Base-by-base conservation (phyloP, 1,284 basidiomycete species). In the Rhodotorula sp. region DNA sequence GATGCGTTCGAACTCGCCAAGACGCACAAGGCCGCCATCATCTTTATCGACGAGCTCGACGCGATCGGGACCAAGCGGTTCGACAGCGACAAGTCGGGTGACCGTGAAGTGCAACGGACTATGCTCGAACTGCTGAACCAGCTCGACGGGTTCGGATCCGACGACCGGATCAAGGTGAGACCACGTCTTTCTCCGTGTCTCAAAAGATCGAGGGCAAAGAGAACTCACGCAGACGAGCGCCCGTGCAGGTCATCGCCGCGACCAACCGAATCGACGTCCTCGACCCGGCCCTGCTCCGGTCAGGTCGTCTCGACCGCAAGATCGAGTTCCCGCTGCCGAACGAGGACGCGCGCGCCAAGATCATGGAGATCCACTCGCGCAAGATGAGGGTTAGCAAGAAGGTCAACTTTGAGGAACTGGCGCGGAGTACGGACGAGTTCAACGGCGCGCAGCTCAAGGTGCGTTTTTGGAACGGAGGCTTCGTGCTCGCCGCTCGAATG, bases 31-130 rank as follows among this genome's bases (percentile, higher is more conserved):
- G 95, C 97, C 6, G 95, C 94, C 65, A 99, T 99, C 75, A 93
- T 99, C 52, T 99, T 99, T 82, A 99, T 99, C 80, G 97, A 99
- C 81, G 97, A 99, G 82, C 92, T 99, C 73, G 97, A 99, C 80
- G 97, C 97, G 47, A 88, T 99, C 79, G 97, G 97, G 79, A 99
- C 95, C 6, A 99, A 99, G 83, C 90, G 95, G 86, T 97, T 99
- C 81, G 97, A 99, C 78, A 95, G 93, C 52, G 95, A 95, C 72
- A 97, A 95, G 43, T 93, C 93, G 59, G 97, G 97, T 75, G 95
- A 99, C 83, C 89, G 95, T 73, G 97, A 99, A 84, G 97, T 99
- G 77, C 97, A 99, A 81, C 88, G 97, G 69, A 99, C 97, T 57
- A 99, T 99, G 97, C 85, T 99, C 81, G 97, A 99, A 81, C 86